Evolutionary conservation across 192 early-diverging fungal genomes (phyloP).

Genomic region (Phycomyces nitens): DNA sequence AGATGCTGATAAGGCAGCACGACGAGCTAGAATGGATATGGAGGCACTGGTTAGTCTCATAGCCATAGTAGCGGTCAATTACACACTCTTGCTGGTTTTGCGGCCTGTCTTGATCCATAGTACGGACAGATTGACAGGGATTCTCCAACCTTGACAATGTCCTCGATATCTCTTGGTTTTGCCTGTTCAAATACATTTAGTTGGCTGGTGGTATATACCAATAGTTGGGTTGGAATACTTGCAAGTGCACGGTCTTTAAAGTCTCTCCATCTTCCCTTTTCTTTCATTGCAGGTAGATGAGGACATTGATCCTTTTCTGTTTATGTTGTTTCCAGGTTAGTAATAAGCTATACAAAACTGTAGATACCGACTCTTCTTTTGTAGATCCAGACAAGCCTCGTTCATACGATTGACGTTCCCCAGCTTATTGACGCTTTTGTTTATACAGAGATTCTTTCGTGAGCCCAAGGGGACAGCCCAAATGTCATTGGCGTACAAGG

Average conservation of each 20-base stretch:
- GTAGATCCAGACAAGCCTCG: conserved; percentile 83
- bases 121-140: conserved; percentile 69
- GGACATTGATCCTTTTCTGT: conserved; percentile 42
- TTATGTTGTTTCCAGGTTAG: conserved; percentile 2
- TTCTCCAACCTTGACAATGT: conserved; percentile 65
- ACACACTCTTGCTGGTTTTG: conserved; percentile 48
- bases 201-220: no score
- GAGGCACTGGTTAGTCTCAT: neutral
- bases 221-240: neutral
- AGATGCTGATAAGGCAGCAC: conserved; percentile 88
- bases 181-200: conserved; percentile 19
- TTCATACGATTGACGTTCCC: conserved; percentile 56
- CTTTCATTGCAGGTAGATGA: conserved; percentile 39
- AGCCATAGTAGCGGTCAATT: neutral
- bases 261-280: conserved; percentile 49
- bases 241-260: conserved; percentile 54
- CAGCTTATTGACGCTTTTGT: conserved; percentile 59
- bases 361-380: conserved; percentile 48
- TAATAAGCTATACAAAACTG: no score
- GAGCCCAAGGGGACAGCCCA: conserved; percentile 75
- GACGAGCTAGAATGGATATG: conserved; percentile 54
- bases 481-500: conserved; percentile 57
- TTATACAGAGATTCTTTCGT: conserved; percentile 80
- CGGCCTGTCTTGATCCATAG: conserved; percentile 70
- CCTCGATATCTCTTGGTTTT: conserved; percentile 78